A percentile compares a stretch with the other conserved stretches of the same genome.
Conservation (phyloP, 805 yeast species). For the Debaryomyces castellii region DNA sequence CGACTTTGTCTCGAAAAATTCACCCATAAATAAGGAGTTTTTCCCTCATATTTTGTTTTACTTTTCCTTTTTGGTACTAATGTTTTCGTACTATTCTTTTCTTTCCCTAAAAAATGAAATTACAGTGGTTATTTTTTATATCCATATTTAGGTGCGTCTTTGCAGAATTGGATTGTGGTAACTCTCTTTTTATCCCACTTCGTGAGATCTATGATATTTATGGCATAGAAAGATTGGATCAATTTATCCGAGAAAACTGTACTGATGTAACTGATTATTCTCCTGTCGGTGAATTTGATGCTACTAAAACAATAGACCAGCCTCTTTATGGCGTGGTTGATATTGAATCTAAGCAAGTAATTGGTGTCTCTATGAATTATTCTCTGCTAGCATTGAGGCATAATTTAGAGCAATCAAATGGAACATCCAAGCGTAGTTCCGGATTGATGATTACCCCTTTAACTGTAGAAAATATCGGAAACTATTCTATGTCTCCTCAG, state of each 20-base stretch:
- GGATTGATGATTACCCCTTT: not conserved
- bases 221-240: not conserved
- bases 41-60: no score
- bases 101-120: not conserved
- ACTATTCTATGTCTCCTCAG: not conserved
- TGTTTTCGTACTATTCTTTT: not conserved
- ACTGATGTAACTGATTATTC: not conserved
- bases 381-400: not conserved
- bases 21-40: no score
- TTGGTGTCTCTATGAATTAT: not conserved
- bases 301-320: not conserved
- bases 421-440: not conserved
- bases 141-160: not conserved
- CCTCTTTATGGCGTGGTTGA: not conserved
- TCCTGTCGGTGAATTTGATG: not conserved
- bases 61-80: not conserved
- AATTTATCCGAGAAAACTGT: not conserved
- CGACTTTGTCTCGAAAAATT: no score
- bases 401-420: not conserved
- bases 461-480: not conserved
- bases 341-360: not conserved
- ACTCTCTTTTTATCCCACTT: not conserved
- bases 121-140: not conserved
- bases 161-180: not conserved
- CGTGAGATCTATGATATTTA: not conserved